Evolutionary conservation across 192 early-diverging fungal genomes (phyloP), one percentile per base, ranked within the genome.

Genomic region (Geranomyces variabilis): DNA sequence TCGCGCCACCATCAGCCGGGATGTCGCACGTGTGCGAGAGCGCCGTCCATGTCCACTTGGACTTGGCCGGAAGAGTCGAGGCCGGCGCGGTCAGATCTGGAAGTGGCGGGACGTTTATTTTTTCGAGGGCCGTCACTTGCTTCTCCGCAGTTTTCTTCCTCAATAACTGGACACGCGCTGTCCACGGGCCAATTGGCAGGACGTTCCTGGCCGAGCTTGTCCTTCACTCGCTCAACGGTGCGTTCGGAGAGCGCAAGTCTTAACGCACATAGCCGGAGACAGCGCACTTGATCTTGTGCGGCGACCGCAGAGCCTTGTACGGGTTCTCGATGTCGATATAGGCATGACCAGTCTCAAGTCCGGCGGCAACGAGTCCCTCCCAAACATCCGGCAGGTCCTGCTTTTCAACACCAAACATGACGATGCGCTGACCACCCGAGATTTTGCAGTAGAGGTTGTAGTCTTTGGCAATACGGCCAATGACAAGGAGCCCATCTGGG

Each of bases 391-490:
- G 89, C 17, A 90, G 71, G 21, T 91, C 81, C 51, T 91, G 78
- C 49, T 85, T 87, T 59, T 79, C 66, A n/a, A 88, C 89, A 51
- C 89, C 89, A 77, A 90, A 90, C 68, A 59, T 58, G 77, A 83
- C 89, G 67, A 90, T 90, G 49, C 89, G 78, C 66, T 90, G 89
- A 29, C 87, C 89, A 48, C 89, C 89, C 1, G 89, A 88, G 62
- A 90, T 90, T 73, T 90, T 90, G 0, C 84, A 88, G 48, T 90
- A 90, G 3, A 90, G 74, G 5, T 69, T 75, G 66, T 83, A 91
- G 33, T 88, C 76, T 71, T 88, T 85, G 31, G 89, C 89, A 45
- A 90, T 84, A 64, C 85, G 28, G 14, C 80, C 89, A 45, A 90
- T 78, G 24, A 80, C 84, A 58, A 82, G 70, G 14, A 90, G 77